Base-by-base conservation (phyloP, 192 early-diverging fungal species). In the Coemansia reversa region DNA sequence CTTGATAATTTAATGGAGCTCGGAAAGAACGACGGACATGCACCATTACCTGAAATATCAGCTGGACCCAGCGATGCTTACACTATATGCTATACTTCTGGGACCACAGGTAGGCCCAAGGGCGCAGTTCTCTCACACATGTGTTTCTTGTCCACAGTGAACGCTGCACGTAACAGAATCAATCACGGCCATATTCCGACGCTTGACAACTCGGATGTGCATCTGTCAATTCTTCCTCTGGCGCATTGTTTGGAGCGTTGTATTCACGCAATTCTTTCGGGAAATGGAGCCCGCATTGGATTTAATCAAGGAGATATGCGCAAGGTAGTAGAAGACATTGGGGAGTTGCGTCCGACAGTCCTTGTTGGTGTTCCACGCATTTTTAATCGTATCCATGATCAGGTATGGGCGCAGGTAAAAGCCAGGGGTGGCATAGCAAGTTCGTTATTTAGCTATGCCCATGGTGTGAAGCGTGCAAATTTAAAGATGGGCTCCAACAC, bases 91-190 rank as follows among this genome's bases (percentile, higher is more conserved):
- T 98, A 92, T 69, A 93, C 89, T 22, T 90, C 88, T 51, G 92
- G 96, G 19, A 92, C 89, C 18, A 96, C 94, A 9, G 93, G 93
- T n/a, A 89, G 81, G 72, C 96, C 96, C 58, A 98, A 98, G 80
- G 96, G 96, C 62, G 94, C 93, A 4, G 82, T 94, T 50, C 74
- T 98, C 24, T 84, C 88, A 24, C 94, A 96, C 74, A 79, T 84
- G 62, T 91, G 94, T 71, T 81, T 96, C 54, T 78, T 95, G 35
- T 90, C 96, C 58, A 84, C 86, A 7, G 56, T 55, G 2, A 29
- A 71, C 20, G 58, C 60, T 0, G 58, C 49, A 18, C 53, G 18
- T 9, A 16, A 71, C 51, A 30, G 72, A 24, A 68, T 80, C 2
- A 7, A n/a, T n/a, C 54, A 60, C 24, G 73, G 79, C 4, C 53